phyloP scores from a whole-genome alignment of 2,329 filamentous ascomycete species.

The Alternaria sp. region DNA sequence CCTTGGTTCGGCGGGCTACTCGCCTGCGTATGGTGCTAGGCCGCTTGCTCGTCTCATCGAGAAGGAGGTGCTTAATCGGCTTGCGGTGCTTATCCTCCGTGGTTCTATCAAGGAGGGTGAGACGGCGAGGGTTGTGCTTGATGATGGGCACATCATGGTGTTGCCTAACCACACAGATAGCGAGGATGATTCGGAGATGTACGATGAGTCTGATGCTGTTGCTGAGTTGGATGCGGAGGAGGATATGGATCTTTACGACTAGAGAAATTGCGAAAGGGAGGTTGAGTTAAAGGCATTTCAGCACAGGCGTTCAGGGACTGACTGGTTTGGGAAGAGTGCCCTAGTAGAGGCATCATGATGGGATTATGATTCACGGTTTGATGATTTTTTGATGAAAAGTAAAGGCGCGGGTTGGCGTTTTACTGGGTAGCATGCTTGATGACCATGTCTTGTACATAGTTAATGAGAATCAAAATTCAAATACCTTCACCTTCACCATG shows the following conservation, averaged over 20 bases:
- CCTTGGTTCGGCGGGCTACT: slow-evolving; percentile 89
- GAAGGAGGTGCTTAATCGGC: slow-evolving; percentile 92
- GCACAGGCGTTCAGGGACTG: slow-evolving; percentile 19
- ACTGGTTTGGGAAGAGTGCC: background rate
- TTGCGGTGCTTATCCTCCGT: slow-evolving; percentile 89
- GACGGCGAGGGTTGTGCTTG: slow-evolving; percentile 76
- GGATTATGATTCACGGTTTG: slow-evolving; percentile 10
- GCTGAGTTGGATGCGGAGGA: slow-evolving; percentile 67
- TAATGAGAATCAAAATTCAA: slow-evolving; percentile 9
- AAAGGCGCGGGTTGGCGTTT: slow-evolving; percentile 3
- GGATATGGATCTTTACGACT: slow-evolving; percentile 70
- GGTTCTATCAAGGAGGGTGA: slow-evolving; percentile 88
- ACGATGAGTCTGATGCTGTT: slow-evolving; percentile 75
- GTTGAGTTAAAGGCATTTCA: slow-evolving; percentile 2
- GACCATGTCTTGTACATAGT: slow-evolving; percentile 13
- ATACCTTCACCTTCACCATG: background rate
- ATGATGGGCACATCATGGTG: slow-evolving; percentile 80
- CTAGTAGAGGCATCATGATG: background rate
- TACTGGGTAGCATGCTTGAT: background rate
- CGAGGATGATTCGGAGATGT: slow-evolving; percentile 74
- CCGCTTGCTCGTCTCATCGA: slow-evolving; percentile 90
- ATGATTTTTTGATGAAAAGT: slow-evolving; percentile 5
- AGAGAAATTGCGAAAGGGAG: slow-evolving; percentile 45
- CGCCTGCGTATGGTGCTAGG: slow-evolving; percentile 90
- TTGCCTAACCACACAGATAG: slow-evolving; percentile 80